These are phyloP conservation scores for Luzula sylvatica DNA, from an alignment of 176 grass and related monocot species.

Conservation along the genomic window DNA sequence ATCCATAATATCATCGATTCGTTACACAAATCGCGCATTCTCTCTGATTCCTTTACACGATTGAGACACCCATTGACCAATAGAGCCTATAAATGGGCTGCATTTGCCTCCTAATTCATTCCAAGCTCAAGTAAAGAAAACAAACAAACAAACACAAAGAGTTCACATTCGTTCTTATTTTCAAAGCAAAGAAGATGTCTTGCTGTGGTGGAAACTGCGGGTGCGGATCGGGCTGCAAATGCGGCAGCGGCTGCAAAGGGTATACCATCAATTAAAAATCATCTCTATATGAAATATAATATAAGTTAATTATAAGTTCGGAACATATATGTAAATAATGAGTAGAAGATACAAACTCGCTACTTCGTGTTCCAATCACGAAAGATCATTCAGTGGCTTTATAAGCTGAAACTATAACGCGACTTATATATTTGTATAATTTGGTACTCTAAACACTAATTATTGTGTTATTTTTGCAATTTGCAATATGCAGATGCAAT, in stretches of 20 bases:
- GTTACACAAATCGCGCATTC: neutral
- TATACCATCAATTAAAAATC: neutral
- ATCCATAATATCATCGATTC: neutral
- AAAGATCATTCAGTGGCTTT: no score
- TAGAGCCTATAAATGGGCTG: constrained; percentile 37
- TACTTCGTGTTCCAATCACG: no score
- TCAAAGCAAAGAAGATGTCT: constrained; percentile 34
- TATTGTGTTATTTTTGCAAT: constrained; percentile 3
- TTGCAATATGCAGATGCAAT: constrained; percentile 54
- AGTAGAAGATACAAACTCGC: no score
- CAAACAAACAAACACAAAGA: neutral
- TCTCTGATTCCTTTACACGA: neutral
- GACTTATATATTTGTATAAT: no score
- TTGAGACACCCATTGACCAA: neutral
- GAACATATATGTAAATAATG: no score
- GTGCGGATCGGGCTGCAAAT: constrained; percentile 59
- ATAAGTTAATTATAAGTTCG: neutral
- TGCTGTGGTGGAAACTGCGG: constrained; percentile 81
- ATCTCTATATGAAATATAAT: neutral
- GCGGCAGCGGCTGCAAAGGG: constrained; percentile 58
- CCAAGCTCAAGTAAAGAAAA: neutral
- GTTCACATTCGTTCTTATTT: neutral
- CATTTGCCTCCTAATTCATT: constrained; percentile 21
- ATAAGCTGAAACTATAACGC: no score
- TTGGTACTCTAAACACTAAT: neutral